Conservation (phyloP, 1,284 basidiomycete genomes). For the Ganoderma multipileum region DNA sequence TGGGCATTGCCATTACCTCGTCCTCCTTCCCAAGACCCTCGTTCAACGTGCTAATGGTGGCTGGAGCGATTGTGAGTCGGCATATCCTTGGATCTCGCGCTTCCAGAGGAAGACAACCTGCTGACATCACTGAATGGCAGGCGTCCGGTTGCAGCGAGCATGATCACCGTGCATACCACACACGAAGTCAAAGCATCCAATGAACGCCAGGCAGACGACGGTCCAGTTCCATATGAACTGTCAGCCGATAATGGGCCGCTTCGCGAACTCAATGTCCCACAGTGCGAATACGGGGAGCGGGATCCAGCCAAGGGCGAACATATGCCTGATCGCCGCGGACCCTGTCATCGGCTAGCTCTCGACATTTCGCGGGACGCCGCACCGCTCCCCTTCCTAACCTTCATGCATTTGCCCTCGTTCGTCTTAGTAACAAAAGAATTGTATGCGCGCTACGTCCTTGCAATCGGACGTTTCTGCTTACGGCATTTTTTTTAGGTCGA, state of each 20-base stretch:
- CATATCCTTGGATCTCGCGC: not conserved
- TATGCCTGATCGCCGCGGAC: constrained; percentile 32
- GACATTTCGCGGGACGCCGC: constrained; percentile 1
- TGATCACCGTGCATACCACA: constrained; percentile 66
- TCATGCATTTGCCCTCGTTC: constrained; percentile 67
- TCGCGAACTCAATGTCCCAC: constrained; percentile 59
- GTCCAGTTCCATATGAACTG: constrained; percentile 57
- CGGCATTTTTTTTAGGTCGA: constrained; percentile 45
- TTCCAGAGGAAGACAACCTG: too few relatives aligned
- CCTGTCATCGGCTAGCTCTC: not conserved
- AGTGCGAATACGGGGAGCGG: constrained; percentile 52
- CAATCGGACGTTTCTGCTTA: not conserved
- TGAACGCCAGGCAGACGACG: constrained; percentile 65
- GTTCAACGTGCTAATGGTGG: constrained; percentile 43
- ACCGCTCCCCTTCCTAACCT: constrained; percentile 68
- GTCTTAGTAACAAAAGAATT: constrained; percentile 68
- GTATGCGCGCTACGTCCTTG: constrained; percentile 36
- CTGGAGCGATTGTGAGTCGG: constrained; percentile 42
- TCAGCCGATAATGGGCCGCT: constrained; percentile 57
- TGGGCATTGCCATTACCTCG: constrained; percentile 58
- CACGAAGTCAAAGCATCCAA: constrained; percentile 70
- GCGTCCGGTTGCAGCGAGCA: constrained; percentile 46
- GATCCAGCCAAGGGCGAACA: constrained; percentile 54
- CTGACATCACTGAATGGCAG: not conserved
- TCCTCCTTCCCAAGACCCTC: constrained; percentile 67